Base-by-base conservation (phyloP, 805 yeast genomes). In the Ogataea saltuana region DNA sequence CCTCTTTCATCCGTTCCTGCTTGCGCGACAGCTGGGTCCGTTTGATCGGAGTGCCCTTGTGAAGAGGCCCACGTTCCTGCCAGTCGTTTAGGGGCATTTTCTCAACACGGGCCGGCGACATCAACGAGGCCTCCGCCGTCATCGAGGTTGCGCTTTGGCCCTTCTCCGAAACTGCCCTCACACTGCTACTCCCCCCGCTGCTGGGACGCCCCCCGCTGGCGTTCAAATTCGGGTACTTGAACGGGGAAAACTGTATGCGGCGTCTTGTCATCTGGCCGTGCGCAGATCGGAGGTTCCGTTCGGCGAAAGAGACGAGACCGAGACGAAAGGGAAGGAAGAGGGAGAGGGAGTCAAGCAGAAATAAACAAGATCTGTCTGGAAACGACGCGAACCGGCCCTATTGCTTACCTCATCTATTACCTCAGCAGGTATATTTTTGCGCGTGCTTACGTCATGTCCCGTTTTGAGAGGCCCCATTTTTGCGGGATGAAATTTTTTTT, bases 191-290 rank as follows among this genome's bases (percentile, higher is more conserved):
- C 21, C 27, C 21, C 31, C 31, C 32, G 16, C n/a, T 35, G 20
- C 17, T 35, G 4, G 29, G 16, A 6, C 15, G 6, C 6, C 11
- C 4, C 17, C 31, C 39, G 17, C 29, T 41, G 2, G 39, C 9
- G 31, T 45, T 43, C 31, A 42, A n/a, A 21, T 18, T 46, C 19
- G 55, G 55, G 25, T 48, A 48, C 32, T 44, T 45, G 41, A 50
- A 53, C 13, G 56, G 56, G 20, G 56, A 53, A 29, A 53, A 53
- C 40, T 48, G 52, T 33, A 53, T 53, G 16, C 51, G 48, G 15
- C 48, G 56, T 39, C 56, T 42, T 25, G 45, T 51, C 56, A 53
- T 52, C 11, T n/a, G 15, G 9, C 26, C 12, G 12, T 29, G 15
- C 9, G 28, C 29, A 34, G 23, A 32, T 32, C 12, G 28, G 10